Evolutionary conservation across 148 eudicot species (phyloP), one percentile per base, ranked within the genome.

Genomic region (Chenopodium suecicum): DNA sequence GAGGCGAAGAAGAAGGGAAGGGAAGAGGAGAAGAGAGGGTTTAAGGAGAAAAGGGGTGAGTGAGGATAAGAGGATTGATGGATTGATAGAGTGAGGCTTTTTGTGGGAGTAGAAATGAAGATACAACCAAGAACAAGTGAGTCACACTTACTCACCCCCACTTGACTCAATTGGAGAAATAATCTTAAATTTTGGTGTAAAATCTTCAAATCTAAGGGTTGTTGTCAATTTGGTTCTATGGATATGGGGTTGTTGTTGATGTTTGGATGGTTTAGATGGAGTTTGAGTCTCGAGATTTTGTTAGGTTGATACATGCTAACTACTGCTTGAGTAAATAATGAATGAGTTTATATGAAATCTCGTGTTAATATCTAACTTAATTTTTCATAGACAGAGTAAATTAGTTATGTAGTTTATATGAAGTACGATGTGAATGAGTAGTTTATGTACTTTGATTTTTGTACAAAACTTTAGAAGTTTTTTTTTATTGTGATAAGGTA

Each of bases 31-130:
- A 32, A 23, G 78, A 9, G 47, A 70, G 81, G 87, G 87, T 73
- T 84, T 81, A 34, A 72, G 48, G 58, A 50, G 74, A 17, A 17
- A 56, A 64, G 60, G 78, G 74, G 72, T 25, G 72, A 81, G 81
- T 41, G 44, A 29, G 75, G 76, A 73, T 73, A 73, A 48, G 76
- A 8, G 25, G 76, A 73, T 73, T 73, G 58, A n/a, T 47, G 58
- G 27, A 32, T n/a, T 25, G 31, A 10, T 27, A 4, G 8, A 8
- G 19, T 19, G 44, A 41, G 58, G 75, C 31, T 72, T 73, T 46
- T 48, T 12, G 54, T 73, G 29, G 25, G 74, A 41, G 50, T 3
- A 32, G 32, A n/a, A n/a, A 73, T 20, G 48, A 47, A 73, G 48
- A 12, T 46, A 73, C 60, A 46, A 73, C 56, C 14, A 22, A n/a